Percentiles rank a stretch among this genome's conserved stretches.
phyloP scores from a whole-genome alignment of 164 flowering plant genomes.

The Sextonia rubra region DNA sequence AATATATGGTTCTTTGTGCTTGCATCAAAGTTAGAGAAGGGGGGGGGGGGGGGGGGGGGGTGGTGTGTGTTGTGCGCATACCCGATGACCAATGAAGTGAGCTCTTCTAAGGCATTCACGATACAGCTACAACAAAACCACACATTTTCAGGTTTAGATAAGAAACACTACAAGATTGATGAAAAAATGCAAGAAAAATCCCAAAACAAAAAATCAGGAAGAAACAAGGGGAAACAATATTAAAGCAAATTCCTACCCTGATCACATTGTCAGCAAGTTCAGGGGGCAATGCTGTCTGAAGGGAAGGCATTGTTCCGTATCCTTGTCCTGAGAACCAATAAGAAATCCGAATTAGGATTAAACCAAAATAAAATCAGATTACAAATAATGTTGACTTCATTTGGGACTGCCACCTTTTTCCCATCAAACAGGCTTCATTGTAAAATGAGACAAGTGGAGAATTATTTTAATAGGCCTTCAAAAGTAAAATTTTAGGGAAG shows the following conservation, averaged over 20 bases:
- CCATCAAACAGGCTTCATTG: not conserved
- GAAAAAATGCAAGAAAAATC: not conserved
- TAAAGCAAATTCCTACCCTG: constrained; percentile 36
- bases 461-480: not conserved
- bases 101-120: constrained; percentile 94
- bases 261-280: constrained; percentile 79
- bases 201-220: not conserved
- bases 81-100: constrained; percentile 63
- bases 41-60: not conserved
- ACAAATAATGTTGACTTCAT: not conserved
- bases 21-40: too few relatives aligned
- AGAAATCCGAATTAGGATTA: not conserved
- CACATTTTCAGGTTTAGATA: not conserved
- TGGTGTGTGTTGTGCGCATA: constrained; percentile 28
- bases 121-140: constrained; percentile 45
- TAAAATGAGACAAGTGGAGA: not conserved
- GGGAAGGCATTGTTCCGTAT: constrained; percentile 60
- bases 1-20: too few relatives aligned
- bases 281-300: constrained; percentile 85
- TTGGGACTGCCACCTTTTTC: not conserved
- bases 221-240: not conserved
- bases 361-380: not conserved
- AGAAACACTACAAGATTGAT: not conserved
- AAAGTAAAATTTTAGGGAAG: too few relatives aligned
- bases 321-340: not conserved